Conservation (phyloP, 768 basidiomycete species). For the Termitomyces sp. region DNA sequence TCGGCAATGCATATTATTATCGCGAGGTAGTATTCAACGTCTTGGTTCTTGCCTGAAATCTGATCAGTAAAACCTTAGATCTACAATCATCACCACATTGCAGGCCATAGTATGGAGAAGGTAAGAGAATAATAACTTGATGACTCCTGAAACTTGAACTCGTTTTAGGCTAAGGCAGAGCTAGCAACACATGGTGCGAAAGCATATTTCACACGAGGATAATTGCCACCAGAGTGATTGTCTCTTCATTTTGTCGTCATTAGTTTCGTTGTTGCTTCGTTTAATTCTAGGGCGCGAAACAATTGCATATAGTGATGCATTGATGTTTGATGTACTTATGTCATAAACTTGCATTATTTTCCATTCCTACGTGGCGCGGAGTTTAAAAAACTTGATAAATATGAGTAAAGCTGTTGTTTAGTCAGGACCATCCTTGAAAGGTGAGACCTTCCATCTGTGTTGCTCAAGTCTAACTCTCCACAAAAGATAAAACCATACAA, state of each 20-base stretch:
- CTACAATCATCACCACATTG: constrained; percentile 71
- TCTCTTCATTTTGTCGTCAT: neutral
- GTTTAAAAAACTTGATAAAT: constrained; percentile 29
- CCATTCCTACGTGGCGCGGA: neutral
- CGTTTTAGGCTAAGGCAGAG: constrained; percentile 70
- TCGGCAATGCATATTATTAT: constrained; percentile 78
- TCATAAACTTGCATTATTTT: neutral
- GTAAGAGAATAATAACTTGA: constrained; percentile 28
- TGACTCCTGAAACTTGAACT: constrained; percentile 2
- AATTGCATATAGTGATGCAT: constrained; percentile 5
- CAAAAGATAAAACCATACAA: constrained; percentile 69
- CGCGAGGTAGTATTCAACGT: constrained; percentile 49
- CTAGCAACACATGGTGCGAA: constrained; percentile 80
- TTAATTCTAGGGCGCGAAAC: neutral
- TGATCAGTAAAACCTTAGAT: constrained; percentile 38
- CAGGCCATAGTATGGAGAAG: constrained; percentile 87
- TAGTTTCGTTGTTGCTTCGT: neutral
- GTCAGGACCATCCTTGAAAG: constrained; percentile 68
- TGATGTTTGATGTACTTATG: neutral
- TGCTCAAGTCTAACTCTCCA: constrained; percentile 12
- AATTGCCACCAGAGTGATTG: constrained; percentile 17
- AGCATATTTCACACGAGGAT: constrained; percentile 83
- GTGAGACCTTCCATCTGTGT: constrained; percentile 29
- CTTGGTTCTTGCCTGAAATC: constrained; percentile 9
- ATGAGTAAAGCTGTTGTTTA: constrained; percentile 17